phyloP scores from a whole-genome alignment of 352 stramenopile genomes.

The Aphanomyces cochlioides region DNA sequence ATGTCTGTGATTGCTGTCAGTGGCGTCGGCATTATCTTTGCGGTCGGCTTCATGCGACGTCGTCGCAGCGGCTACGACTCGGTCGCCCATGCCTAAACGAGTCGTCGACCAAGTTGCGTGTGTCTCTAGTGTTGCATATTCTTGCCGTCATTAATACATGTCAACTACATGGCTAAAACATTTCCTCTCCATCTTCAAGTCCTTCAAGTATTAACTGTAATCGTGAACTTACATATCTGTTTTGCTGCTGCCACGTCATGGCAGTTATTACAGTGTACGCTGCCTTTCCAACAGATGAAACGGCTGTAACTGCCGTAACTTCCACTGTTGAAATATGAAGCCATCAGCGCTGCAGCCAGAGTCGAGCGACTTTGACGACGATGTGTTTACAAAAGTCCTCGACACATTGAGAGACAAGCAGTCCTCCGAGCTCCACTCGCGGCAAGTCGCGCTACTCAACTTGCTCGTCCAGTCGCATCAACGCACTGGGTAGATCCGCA shows the following conservation, averaged over 20 bases:
- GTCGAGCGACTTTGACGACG: not conserved
- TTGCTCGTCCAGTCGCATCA: conserved; percentile 75
- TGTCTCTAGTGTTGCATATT: too few relatives aligned
- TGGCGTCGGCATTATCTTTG: not conserved
- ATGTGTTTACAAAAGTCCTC: conserved; percentile 23
- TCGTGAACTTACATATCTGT: too few relatives aligned
- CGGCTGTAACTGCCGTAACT: too few relatives aligned
- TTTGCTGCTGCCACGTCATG: too few relatives aligned
- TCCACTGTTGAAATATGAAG: conserved; percentile 3
- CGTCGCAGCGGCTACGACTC: not conserved
- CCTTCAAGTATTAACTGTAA: too few relatives aligned
- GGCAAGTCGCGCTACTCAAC: conserved; percentile 70
- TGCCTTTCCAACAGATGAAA: too few relatives aligned
- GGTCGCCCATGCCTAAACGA: not conserved
- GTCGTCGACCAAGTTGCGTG: too few relatives aligned
- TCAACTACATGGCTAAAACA: too few relatives aligned
- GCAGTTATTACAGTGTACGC: too few relatives aligned
- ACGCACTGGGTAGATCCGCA: conserved; percentile 38
- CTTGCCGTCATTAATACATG: too few relatives aligned
- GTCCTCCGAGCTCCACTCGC: conserved; percentile 57
- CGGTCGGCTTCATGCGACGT: not conserved
- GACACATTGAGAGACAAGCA: conserved; percentile 33
- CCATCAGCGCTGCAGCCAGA: conserved; percentile 3
- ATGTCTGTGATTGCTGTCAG: conserved; percentile 6
- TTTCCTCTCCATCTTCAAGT: too few relatives aligned